A percentile compares a stretch with the other conserved stretches of the same genome.
Conservation (phyloP, 2,329 filamentous ascomycete species). For the Botryotinia narcissicola region DNA sequence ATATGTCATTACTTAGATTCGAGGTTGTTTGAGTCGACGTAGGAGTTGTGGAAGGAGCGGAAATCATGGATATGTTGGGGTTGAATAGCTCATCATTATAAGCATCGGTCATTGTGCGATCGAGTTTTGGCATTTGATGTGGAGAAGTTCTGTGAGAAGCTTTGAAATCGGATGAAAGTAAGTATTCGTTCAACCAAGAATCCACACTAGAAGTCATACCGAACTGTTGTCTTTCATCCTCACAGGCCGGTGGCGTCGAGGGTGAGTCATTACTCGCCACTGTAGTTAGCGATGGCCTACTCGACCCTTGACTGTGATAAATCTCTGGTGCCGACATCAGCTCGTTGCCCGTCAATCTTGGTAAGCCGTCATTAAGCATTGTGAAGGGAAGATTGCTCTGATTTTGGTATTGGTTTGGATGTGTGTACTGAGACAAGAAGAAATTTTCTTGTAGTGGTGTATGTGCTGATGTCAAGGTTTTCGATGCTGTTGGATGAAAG, state of each 20-base stretch:
- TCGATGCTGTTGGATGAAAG: constrained; percentile 34
- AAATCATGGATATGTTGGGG: constrained; percentile 60
- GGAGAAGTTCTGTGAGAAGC: constrained; percentile 52
- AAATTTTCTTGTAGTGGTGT: constrained; percentile 37
- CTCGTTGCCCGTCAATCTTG: constrained; percentile 31
- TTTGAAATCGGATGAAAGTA: constrained; percentile 52
- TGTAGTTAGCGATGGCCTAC: constrained; percentile 51
- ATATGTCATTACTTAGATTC: constrained; percentile 57
- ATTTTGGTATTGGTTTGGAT: constrained; percentile 38
- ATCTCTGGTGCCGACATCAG: constrained; percentile 34
- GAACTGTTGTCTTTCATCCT: constrained; percentile 53
- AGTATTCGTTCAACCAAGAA: constrained; percentile 62
- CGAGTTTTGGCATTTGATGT: constrained; percentile 64
- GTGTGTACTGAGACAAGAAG: constrained; percentile 40
- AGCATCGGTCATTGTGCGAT: constrained; percentile 81
- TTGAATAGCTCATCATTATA: constrained; percentile 85
- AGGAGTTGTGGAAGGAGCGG: constrained; percentile 51
- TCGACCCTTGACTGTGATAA: constrained; percentile 9
- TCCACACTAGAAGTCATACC: constrained; percentile 48
- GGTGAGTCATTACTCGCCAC: constrained; percentile 63
- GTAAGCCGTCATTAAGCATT: constrained; percentile 34
- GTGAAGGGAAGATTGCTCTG: constrained; percentile 27
- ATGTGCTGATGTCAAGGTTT: constrained; percentile 38
- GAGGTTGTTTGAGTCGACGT: constrained; percentile 32
- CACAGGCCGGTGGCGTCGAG: constrained; percentile 52